Percentiles rank a stretch among this genome's conserved stretches.
phyloP scores from a whole-genome alignment of 2,329 filamentous ascomycete species.

The Colletotrichum cordylinicola region DNA sequence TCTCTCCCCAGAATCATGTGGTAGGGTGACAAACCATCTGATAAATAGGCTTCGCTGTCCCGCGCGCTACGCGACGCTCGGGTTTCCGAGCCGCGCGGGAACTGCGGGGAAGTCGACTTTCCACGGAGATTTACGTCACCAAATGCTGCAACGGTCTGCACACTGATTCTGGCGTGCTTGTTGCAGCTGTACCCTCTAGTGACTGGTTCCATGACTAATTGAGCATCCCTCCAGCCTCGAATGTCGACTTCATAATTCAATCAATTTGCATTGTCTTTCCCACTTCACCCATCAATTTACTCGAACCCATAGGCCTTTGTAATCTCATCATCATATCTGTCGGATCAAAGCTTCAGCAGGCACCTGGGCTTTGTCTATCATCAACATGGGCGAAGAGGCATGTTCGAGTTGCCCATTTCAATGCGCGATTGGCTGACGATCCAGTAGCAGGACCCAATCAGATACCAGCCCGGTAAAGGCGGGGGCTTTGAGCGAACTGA shows the following conservation, averaged over 20 bases:
- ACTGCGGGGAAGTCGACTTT: background rate
- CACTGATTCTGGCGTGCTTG: background rate
- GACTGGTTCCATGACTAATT: background rate
- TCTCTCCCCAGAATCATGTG: background rate
- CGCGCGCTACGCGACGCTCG: background rate
- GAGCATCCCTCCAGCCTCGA: background rate
- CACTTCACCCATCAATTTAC: background rate
- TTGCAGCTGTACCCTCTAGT: background rate
- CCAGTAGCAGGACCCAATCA: conserved; percentile 1
- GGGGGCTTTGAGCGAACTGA: conserved; percentile 59
- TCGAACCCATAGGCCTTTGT: too few species aligned
- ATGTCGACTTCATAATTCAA: background rate
- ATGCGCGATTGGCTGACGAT: background rate
- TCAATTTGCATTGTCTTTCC: too few species aligned
- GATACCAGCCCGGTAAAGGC: conserved; percentile 34
- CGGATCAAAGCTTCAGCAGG: background rate
- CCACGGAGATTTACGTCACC: background rate
- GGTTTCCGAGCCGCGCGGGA: conserved; percentile 2
- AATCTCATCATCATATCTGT: background rate
- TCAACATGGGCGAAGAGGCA: conserved; percentile 4
- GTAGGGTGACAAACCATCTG: background rate
- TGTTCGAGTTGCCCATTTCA: background rate
- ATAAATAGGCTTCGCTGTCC: background rate
- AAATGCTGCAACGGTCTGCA: background rate
- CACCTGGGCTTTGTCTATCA: background rate